Evolutionary conservation across 2,329 filamentous ascomycete genomes (phyloP).

Genomic region (Juglanconis juglandina): DNA sequence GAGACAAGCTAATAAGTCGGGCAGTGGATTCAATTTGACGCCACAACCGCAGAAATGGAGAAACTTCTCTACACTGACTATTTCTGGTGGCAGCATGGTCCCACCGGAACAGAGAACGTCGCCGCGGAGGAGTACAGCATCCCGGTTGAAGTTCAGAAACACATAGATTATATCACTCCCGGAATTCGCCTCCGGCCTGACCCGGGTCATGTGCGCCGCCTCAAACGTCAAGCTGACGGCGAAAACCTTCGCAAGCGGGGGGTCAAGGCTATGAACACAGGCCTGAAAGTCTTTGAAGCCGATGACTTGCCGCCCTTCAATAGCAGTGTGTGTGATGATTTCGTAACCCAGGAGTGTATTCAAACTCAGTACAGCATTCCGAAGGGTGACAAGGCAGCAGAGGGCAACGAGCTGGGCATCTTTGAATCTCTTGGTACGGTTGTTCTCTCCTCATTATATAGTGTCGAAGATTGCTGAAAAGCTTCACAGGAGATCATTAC

Average conservation of each 20-base stretch:
- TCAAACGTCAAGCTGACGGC: slow-evolving; percentile 12
- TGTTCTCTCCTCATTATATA: neutral
- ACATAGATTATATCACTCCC: slow-evolving; percentile 53
- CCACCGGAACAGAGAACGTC: slow-evolving; percentile 32
- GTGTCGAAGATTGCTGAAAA: neutral
- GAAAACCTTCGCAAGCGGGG: slow-evolving; percentile 12
- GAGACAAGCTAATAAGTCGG: slow-evolving; percentile 24
- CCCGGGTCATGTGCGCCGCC: slow-evolving; percentile 8
- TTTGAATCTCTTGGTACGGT: slow-evolving; percentile 3
- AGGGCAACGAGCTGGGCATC: slow-evolving; percentile 12
- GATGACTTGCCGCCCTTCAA: slow-evolving; percentile 5
- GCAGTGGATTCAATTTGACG: slow-evolving; percentile 42
- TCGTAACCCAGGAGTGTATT: slow-evolving; percentile 13
- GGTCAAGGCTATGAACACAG: slow-evolving; percentile 13
- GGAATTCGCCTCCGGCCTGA: slow-evolving; percentile 42
- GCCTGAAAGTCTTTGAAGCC: neutral
- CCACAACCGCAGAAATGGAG: slow-evolving; percentile 34
- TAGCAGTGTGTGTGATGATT: slow-evolving; percentile 5
- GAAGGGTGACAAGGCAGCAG: neutral
- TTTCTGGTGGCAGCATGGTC: slow-evolving; percentile 36
- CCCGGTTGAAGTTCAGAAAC: slow-evolving; percentile 39
- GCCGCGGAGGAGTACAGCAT: slow-evolving; percentile 44
- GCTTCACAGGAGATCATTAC: slow-evolving; percentile 7
- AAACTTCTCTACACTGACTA: slow-evolving; percentile 36
- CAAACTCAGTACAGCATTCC: slow-evolving; percentile 10